Evolutionary conservation across 2,329 filamentous ascomycete species (phyloP), one percentile per base, ranked within the genome.

Genomic region (Trichoderma afroharzianum): DNA sequence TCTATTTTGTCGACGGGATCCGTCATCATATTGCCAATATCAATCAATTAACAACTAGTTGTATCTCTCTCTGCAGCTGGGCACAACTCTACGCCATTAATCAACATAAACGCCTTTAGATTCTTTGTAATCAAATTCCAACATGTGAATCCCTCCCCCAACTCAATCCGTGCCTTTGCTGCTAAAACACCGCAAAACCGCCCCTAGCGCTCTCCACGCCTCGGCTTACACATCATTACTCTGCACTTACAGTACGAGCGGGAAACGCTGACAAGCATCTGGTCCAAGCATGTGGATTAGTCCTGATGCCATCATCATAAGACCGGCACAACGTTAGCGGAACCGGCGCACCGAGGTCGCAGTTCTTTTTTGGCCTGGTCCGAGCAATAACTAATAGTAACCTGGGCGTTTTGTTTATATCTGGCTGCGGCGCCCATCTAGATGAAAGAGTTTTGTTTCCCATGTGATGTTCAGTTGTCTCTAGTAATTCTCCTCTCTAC

Each of bases 151-250:
- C 15, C 50, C 32, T n/a, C n/a, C n/a, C n/a, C n/a, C n/a, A n/a
- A n/a, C n/a, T 33, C 9, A 32, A 32, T 32, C 11, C 2, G 30
- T 3, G 30, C 4, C 30, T 32, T 36, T 8, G 26, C 12, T 43
- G 55, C 28, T 32, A 21, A 62, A 26, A 14, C 58, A 11, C 32
- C 33, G 58, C n/a, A 36, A 57, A 30, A 18, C 58, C 28, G 47
- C 63, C 30, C 30, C 30, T 67, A 67, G 63, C 30, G 63, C 47
- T 39, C 63, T 33, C 63, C 63, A 58, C 24, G 53, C 26, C 64
- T 68, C 53, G 64, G 64, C 64, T 68, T 68, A 68, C 64, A 68
- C 53, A 68, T 68, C 64, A 68, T 68, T 68, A 68, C 64, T 36
- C 50, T 39, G 33, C 59, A 18, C 62, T 63, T 47, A 63, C 63